These are phyloP conservation scores for Pythium aquatile DNA, from an alignment of 352 stramenopile genomes.

Conservation along the genomic window DNA sequence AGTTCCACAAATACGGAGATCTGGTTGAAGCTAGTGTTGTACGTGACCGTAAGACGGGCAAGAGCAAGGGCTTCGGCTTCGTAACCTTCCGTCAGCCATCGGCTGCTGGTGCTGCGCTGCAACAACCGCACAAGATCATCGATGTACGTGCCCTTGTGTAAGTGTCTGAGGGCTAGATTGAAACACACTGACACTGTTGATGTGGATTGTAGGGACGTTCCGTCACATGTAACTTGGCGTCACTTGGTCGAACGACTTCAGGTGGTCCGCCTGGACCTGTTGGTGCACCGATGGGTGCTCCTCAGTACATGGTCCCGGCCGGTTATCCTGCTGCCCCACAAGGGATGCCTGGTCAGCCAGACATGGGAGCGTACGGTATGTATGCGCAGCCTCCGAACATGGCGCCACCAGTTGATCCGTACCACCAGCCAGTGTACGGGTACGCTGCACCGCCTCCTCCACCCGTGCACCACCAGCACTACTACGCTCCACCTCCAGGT, in stretches of 20 bases:
- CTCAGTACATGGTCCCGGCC: conserved; percentile 15
- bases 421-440: conserved; percentile 19
- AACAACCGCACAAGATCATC: conserved; percentile 62
- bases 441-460: conserved; percentile 17
- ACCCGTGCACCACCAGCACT: conserved; percentile 19
- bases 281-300: conserved; percentile 3
- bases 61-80: conserved; percentile 72
- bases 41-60: conserved; percentile 51
- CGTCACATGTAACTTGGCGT: conserved; percentile 63
- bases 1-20: conserved; percentile 69
- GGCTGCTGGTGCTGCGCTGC: conserved; percentile 44
- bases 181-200: not conserved
- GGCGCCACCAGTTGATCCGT: conserved; percentile 19
- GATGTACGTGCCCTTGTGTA: conserved; percentile 39
- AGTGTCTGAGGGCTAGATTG: not conserved
- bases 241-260: conserved; percentile 18
- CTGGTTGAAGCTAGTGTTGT: conserved; percentile 48
- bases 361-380: conserved; percentile 21
- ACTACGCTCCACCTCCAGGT: conserved; percentile 14
- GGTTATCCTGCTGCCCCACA: conserved; percentile 7
- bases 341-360: conserved; percentile 7
- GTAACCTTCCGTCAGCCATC: conserved; percentile 55
- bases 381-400: conserved; percentile 17
- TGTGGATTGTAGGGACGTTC: conserved; percentile 38
- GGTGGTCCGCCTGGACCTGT: not conserved